These are phyloP conservation scores for Angomonas ambiguus DNA, from an alignment of 208 protist species.

Conservation along the genomic window DNA sequence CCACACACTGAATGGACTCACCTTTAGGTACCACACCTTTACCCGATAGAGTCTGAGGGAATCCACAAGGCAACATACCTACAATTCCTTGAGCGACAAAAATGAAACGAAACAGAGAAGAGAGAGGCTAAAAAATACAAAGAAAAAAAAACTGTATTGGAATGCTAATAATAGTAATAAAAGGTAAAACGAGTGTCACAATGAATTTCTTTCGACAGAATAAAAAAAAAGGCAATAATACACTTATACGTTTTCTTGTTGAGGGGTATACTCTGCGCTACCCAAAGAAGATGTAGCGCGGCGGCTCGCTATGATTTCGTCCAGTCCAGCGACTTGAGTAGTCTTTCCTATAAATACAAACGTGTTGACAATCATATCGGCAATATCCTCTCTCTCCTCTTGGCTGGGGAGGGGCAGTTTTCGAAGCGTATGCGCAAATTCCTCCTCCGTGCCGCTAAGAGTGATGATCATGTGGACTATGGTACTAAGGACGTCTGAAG, in stretches of 20 bases:
- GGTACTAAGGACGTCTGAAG: constrained; percentile 37
- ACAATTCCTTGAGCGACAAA: not conserved
- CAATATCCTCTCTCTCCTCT: constrained; percentile 52
- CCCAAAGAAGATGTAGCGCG: constrained; percentile 37
- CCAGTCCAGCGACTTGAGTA: constrained; percentile 50
- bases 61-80: not conserved
- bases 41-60: not conserved
- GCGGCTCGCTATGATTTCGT: constrained; percentile 59
- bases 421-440: constrained; percentile 12
- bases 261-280: constrained; percentile 27
- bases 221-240: not conserved
- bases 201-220: not conserved
- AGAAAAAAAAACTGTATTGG: constrained; percentile 7
- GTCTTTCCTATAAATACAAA: constrained; percentile 72
- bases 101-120: constrained; percentile 1
- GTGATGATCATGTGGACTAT: constrained; percentile 49
- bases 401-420: constrained; percentile 20
- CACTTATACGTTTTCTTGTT: constrained; percentile 18
- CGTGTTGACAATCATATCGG: constrained; percentile 64
- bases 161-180: not conserved
- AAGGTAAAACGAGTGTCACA: constrained; percentile 3
- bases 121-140: not conserved
- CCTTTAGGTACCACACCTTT: constrained; percentile 3
- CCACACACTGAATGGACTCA: constrained; percentile 39
- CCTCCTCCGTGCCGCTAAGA: constrained; percentile 20